Base-by-base conservation (phyloP, 1,139 yeast genomes). In the Debaryomyces robertsiae region DNA sequence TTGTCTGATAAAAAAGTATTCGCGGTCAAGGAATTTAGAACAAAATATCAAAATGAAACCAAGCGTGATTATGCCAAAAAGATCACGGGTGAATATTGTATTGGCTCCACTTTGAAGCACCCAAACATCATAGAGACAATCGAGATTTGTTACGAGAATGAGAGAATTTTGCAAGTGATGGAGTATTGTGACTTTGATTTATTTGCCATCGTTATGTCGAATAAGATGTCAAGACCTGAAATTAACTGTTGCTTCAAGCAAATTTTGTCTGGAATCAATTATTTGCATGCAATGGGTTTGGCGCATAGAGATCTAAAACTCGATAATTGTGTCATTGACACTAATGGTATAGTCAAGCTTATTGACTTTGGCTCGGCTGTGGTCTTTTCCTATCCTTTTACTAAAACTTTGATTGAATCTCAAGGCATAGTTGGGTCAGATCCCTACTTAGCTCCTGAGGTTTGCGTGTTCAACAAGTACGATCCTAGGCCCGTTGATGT, bases 321-420 rank as follows among this genome's bases (percentile, higher is more conserved):
- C 38, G 98, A 91, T 66, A 91, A 91, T 63, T 90, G 97, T 71
- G 97, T 91, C 25, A 84, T 91, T 40, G 90, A 88, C 52, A 72
- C 75, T 15, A 74, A 85, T 40, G 98, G 98, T 23, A 86, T 90
- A 47, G 89, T 91, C 29, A 90, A 90, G 59, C 73, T 91, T 48
- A 90, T 91, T 52, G 98, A 91, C 67, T 91, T 90, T 62, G 98
- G 98, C 18, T 84, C 94, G 2, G 96, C 96, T 1, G 96, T 89
- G 19, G 96, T 91, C 3, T 91, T 86, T 64, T 81, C 90, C 32
- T 91, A 91, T 59, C 97, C 97, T 3, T 90, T 88, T 55, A 82
- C 89, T 36, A 87, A 84, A 44, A 83, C 81, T 9, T 68, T 85
- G 44, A 88, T 88, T 42, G 87, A 84, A 58, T 82, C 96, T 2